A percentile compares a stretch with the other conserved stretches of the same genome.
These are phyloP conservation scores for Letharia lupina DNA, from an alignment of 495 filamentous ascomycete species.

Conservation along the genomic window DNA sequence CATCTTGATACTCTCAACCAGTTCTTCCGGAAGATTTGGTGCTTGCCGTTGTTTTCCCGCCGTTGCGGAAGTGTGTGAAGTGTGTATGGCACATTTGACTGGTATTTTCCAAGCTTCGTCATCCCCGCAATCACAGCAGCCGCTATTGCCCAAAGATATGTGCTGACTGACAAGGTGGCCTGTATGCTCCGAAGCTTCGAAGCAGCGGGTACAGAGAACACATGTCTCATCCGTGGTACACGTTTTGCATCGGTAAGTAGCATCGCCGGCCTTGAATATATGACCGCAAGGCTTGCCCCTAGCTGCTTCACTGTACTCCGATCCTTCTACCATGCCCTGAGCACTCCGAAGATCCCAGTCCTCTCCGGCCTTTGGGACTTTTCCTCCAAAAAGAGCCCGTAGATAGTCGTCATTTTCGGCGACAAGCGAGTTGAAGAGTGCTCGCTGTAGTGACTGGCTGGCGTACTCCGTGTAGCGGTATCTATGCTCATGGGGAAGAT, in stretches of 20 bases:
- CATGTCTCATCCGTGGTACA: slow-evolving; percentile 84
- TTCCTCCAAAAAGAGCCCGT: slow-evolving; percentile 68
- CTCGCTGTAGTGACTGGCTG: slow-evolving; percentile 57
- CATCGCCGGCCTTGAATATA: slow-evolving; percentile 88
- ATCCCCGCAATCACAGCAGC: slow-evolving; percentile 96
- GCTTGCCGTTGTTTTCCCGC: slow-evolving; percentile 59
- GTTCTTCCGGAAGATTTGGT: slow-evolving; percentile 56
- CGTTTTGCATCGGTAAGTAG: slow-evolving; percentile 87
- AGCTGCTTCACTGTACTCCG: slow-evolving; percentile 88
- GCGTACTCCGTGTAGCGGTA: slow-evolving; percentile 67
- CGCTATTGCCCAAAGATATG: slow-evolving; percentile 79
- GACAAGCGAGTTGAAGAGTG: slow-evolving; percentile 80
- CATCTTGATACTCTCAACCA: slow-evolving; percentile 64
- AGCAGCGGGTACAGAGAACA: slow-evolving; percentile 82
- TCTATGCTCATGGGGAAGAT: slow-evolving; percentile 56
- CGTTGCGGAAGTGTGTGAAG: slow-evolving; percentile 43
- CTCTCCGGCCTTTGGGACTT: slow-evolving; percentile 45
- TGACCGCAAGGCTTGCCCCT: slow-evolving; percentile 94
- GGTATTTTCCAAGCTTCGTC: slow-evolving; percentile 84
- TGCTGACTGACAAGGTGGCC: slow-evolving; percentile 82
- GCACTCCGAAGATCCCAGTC: slow-evolving; percentile 70
- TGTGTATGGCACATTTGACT: slow-evolving; percentile 90
- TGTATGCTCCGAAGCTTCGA: slow-evolving; percentile 91
- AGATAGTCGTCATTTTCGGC: slow-evolving; percentile 63
- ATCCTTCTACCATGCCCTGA: slow-evolving; percentile 86